Conservation (phyloP, 2,329 filamentous ascomycete species). For the Elsinoe batatas region DNA sequence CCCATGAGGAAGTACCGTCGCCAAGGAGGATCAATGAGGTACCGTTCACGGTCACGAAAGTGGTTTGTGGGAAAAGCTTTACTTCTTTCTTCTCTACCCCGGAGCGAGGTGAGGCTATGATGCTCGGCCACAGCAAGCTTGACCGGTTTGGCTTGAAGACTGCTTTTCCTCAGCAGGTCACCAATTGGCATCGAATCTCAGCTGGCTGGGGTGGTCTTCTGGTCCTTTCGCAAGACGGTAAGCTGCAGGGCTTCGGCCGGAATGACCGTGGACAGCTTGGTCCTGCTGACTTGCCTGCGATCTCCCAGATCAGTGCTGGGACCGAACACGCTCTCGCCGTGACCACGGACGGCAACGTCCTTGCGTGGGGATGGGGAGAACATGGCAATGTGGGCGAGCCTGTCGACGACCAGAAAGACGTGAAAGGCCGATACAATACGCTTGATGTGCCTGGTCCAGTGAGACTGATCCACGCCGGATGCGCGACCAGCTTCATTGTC, state of each 20-base stretch:
- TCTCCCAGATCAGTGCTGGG: conserved; percentile 63
- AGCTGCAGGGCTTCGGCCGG: conserved; percentile 65
- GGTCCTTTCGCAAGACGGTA: conserved; percentile 52
- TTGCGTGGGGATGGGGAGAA: conserved; percentile 94
- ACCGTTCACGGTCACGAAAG: conserved; percentile 54
- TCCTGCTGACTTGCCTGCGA: conserved; percentile 48
- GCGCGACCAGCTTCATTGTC: conserved; percentile 77
- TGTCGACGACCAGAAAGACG: conserved; percentile 51
- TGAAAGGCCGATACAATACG: conserved; percentile 59
- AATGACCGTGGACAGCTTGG: conserved; percentile 76
- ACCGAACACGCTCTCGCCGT: conserved; percentile 83
- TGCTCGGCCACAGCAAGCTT: conserved; percentile 72
- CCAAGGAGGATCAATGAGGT: conserved; percentile 53
- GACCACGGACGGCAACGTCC: conserved; percentile 52
- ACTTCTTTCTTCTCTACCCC: conserved; percentile 57
- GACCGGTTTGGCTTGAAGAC: conserved; percentile 42
- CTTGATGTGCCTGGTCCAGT: conserved; percentile 49
- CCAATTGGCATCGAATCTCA: conserved; percentile 56
- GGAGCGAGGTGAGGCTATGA: conserved; percentile 47
- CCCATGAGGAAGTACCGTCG: conserved; percentile 42
- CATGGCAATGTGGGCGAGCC: conserved; percentile 87
- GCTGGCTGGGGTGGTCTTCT: conserved; percentile 79
- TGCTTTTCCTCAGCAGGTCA: conserved; percentile 42
- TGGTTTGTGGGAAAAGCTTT: conserved; percentile 75
- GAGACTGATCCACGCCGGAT: conserved; percentile 65